A percentile compares a stretch with the other conserved stretches of the same genome.
phyloP scores from a whole-genome alignment of 2,329 filamentous ascomycete genomes.

The Fusarium concolor region DNA sequence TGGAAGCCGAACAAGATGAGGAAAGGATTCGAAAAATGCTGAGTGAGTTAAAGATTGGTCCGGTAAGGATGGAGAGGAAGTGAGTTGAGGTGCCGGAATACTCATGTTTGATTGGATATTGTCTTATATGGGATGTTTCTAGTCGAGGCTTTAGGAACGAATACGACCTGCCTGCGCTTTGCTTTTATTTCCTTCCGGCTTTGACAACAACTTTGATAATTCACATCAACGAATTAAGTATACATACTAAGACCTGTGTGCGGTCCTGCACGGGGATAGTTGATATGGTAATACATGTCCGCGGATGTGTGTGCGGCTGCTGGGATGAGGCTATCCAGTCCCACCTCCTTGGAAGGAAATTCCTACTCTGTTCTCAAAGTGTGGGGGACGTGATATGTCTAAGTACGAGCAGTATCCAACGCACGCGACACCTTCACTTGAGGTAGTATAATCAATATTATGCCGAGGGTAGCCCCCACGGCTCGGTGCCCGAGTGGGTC shows the following conservation, averaged over 20 bases:
- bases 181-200: too few relatives aligned
- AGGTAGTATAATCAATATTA: neutral
- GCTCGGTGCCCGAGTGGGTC: constrained; percentile 35
- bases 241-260: neutral
- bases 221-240: neutral
- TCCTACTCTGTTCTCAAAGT: neutral
- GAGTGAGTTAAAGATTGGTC: neutral
- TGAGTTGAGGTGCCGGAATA: too few relatives aligned
- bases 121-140: too few relatives aligned
- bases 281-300: neutral
- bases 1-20: neutral
- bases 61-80: too few relatives aligned
- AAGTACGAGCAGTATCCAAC: neutral
- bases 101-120: too few relatives aligned
- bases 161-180: too few relatives aligned
- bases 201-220: too few relatives aligned
- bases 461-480: constrained; percentile 28
- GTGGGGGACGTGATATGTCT: constrained; percentile 5
- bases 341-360: neutral
- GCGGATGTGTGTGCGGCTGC: neutral
- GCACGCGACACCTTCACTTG: neutral
- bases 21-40: neutral
- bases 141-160: too few relatives aligned
- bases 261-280: neutral
- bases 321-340: neutral